Percentiles rank a stretch among this genome's conserved stretches.
These are phyloP conservation scores for Leptographium radiaticola DNA, from an alignment of 2,329 filamentous ascomycete genomes.

Conservation along the genomic window DNA sequence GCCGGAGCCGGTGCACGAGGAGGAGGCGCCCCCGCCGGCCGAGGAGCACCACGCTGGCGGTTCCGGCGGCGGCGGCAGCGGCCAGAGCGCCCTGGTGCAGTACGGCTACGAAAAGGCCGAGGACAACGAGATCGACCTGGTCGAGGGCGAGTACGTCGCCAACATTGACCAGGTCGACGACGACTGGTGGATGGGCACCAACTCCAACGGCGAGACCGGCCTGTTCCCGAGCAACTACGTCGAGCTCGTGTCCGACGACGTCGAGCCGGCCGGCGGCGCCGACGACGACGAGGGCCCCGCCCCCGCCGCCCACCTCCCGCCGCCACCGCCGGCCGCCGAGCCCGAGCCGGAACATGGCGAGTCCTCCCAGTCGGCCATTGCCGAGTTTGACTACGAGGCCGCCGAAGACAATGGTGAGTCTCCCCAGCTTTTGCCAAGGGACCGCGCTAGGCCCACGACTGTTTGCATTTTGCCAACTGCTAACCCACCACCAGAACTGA, in stretches of 20 bases:
- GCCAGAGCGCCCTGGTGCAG: slow-evolving; percentile 61
- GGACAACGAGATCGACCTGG: slow-evolving; percentile 87
- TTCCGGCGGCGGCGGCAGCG: slow-evolving; percentile 22
- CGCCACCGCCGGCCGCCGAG: slow-evolving; percentile 16
- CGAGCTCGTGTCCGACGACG: slow-evolving; percentile 59
- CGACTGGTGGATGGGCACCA: slow-evolving; percentile 98
- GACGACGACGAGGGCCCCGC: slow-evolving; percentile 7
- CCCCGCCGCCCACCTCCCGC: slow-evolving; percentile 16
- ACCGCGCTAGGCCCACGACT: too few relatives aligned
- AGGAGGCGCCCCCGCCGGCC: slow-evolving; percentile 48
- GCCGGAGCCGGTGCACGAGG: slow-evolving; percentile 25
- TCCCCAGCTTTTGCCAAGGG: too few relatives aligned
- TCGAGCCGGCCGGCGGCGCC: slow-evolving; percentile 1
- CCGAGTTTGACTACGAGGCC: slow-evolving; percentile 91
- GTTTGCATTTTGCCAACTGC: slow-evolving; percentile 6
- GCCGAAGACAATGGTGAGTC: slow-evolving; percentile 79
- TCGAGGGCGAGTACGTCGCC: slow-evolving; percentile 75
- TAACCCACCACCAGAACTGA: slow-evolving; percentile 41
- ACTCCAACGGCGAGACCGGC: slow-evolving; percentile 68
- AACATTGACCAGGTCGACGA: slow-evolving; percentile 97
- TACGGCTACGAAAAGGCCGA: slow-evolving; percentile 98
- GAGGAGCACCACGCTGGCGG: slow-evolving; percentile 39
- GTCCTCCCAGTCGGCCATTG: slow-evolving; percentile 59
- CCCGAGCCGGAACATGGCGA: slow-evolving; percentile 10
- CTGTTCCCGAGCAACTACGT: slow-evolving; percentile 98